These are phyloP conservation scores for Tulasnella sp. DNA, from an alignment of 768 basidiomycete species.

Conservation along the genomic window DNA sequence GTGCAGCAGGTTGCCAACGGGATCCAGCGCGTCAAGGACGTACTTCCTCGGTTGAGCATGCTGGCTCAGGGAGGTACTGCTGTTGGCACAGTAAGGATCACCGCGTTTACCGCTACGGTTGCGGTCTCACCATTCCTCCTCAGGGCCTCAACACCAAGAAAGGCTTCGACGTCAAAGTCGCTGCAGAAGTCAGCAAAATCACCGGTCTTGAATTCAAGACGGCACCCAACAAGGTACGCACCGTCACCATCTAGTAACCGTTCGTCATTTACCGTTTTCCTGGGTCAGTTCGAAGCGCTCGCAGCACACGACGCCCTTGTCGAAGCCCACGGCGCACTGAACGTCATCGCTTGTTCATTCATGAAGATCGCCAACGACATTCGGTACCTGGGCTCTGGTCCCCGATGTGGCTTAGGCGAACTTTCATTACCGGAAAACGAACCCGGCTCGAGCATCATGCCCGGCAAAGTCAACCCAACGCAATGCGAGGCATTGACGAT, in stretches of 20 bases:
- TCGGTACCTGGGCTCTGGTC: conserved; percentile 92
- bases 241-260: not conserved
- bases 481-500: conserved; percentile 98
- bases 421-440: conserved; percentile 93
- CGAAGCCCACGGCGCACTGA: conserved; percentile 92
- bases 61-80: conserved; percentile 98
- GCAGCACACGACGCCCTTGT: conserved; percentile 97
- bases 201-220: conserved; percentile 89
- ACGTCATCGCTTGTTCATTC: conserved; percentile 88
- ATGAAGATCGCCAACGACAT: conserved; percentile 99
- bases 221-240: conserved; percentile 85
- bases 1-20: conserved; percentile 88
- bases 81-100: conserved; percentile 73
- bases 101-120: not conserved
- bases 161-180: conserved; percentile 93
- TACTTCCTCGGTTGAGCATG: conserved; percentile 71
- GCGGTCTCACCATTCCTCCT: conserved; percentile 16
- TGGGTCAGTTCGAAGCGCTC: conserved; percentile 79
- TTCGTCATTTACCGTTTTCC: not conserved
- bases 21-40: conserved; percentile 68
- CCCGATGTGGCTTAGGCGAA: conserved; percentile 94
- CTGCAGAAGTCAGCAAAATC: conserved; percentile 78
- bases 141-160: conserved; percentile 94
- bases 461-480: conserved; percentile 98
- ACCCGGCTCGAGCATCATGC: conserved; percentile 99